Percentiles rank a stretch among this genome's conserved stretches.
These are phyloP conservation scores for Mycena amicta DNA, from an alignment of 768 basidiomycete species.

Conservation along the genomic window DNA sequence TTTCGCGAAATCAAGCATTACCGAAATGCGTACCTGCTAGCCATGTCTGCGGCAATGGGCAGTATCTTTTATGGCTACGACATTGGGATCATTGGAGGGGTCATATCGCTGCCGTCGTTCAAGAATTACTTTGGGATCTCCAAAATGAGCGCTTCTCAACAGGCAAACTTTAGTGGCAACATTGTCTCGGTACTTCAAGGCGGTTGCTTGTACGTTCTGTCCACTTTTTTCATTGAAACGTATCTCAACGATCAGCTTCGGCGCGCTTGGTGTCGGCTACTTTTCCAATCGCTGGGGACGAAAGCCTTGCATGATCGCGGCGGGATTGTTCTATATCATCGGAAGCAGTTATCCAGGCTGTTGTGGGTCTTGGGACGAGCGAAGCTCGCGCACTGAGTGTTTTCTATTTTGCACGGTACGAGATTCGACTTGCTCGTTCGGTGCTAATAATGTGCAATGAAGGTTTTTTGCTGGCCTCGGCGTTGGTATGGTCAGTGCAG, in stretches of 20 bases:
- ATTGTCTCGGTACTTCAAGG: conserved; percentile 54
- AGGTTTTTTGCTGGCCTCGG: conserved; percentile 67
- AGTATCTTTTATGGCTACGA: conserved; percentile 56
- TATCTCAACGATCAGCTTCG: too few relatives aligned
- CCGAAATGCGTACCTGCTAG: conserved; percentile 50
- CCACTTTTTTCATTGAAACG: too few relatives aligned
- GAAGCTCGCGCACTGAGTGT: conserved; percentile 1
- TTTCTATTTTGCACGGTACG: conserved; percentile 17
- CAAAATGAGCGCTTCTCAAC: conserved; percentile 36
- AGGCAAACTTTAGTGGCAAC: conserved; percentile 49
- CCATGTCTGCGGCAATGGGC: conserved; percentile 48
- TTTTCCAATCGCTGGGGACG: conserved; percentile 47
- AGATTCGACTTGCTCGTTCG: neutral
- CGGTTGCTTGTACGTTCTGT: conserved; percentile 46
- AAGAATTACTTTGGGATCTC: conserved; percentile 51
- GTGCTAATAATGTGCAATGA: conserved; percentile 24
- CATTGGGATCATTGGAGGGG: conserved; percentile 51
- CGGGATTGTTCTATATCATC: conserved; percentile 50
- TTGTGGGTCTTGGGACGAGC: conserved; percentile 41
- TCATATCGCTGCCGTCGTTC: conserved; percentile 49
- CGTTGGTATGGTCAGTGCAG: conserved; percentile 53
- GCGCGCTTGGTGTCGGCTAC: conserved; percentile 44
- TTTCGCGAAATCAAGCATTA: conserved; percentile 29
- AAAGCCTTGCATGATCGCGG: conserved; percentile 44
- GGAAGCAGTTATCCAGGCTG: conserved; percentile 50